Base-by-base conservation (phyloP, 2,329 filamentous ascomycete species). In the Penicillium expansum region DNA sequence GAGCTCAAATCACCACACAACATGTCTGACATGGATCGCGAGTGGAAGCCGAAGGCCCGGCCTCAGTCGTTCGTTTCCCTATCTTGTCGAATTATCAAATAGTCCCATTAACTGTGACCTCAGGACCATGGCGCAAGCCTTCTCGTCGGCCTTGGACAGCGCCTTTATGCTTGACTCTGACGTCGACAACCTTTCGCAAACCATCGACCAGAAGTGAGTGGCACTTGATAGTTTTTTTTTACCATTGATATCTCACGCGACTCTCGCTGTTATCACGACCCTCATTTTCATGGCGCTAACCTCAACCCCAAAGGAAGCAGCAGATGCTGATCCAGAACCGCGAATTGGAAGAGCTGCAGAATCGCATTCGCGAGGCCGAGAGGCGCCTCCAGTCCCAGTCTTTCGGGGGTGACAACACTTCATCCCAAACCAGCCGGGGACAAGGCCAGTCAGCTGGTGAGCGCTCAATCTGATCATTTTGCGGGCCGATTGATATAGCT, bases 81-180 rank as follows among this genome's bases (percentile, higher is more conserved):
- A 48, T 54, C 54, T 52, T 33, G 20, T 50, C 22, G 20, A 7
- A 49, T 55, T 35, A 32, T 51, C 56, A 59, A 48, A 48, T 16
- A 52, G 59, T 44, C 45, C 55, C 39, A 55, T 67, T 72, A 54
- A 70, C 65, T 56, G 61, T 63, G 44, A 57, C 45, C 52, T 58
- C 76, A 96, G 92, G 62, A 94, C 90, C 59, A 86, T 96, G 76
- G 92, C 92, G 52, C 88, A 86, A 67, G 91, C 89, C 71, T 96
- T 97, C 77, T 93, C 91, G 58, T 81, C 86, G 43, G 90, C 93
- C 73, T 82, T 97, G 59, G 89, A 93, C 80, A 88, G 91, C 72
- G 88, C 95, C 66, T 97, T 97, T 80, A 88, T 89, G 69, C 87
- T 97, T 70, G 90, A 94, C 66, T 88, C 86, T 74, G 88, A 87